Base-by-base conservation (phyloP, 176 grass and related monocot genomes). In the Bothriochloa decipiens region DNA sequence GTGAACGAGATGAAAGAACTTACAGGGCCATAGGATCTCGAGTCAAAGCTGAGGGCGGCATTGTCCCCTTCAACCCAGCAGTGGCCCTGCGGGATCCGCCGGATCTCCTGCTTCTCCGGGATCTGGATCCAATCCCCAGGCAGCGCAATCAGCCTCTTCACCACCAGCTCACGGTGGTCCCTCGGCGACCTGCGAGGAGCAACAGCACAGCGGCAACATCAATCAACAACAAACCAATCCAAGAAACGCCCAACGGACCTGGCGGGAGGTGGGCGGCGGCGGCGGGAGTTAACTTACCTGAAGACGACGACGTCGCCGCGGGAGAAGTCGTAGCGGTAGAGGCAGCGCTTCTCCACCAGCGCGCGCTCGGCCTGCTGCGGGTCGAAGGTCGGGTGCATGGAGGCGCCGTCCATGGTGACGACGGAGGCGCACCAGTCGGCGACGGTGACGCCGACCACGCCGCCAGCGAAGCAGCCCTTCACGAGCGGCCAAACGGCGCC, bases 1-100 rank as follows among this genome's bases (percentile, higher is more conserved):
- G 14, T 13, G n/a, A 32, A 81, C 6, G 14, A 26, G 6, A 15
- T 47, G 58, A n/a, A n/a, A 70, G 65, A 50, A 49, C 90, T 91
- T 97, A 97, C 90, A 76, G 90, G 79, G 67, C 92, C 92, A 62
- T 78, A 97, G 32, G 39, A 9, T 82, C 86, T 74, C 12, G 90
- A 97, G 86, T 94, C 95, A 82, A 66, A 84, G 65, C 92, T 94
- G 67, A 42, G 2, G 14, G 8, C 27, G 11, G 86, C 49, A 80
- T 92, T 94, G 71, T 92, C 94, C 66, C 94, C 94, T 94, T 97
- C 92, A 23, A 97, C 88, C 92, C 94, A 97, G 77, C 92, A 97
- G 82, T 92, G 90, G 3, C 95, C 95, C 37, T 86, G 69, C 2
- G 88, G 92, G 41, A 97, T 88, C 76, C 89, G 65, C 17, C 84